Conservation (phyloP, 192 early-diverging fungal genomes). For the Backusella macrospora region DNA sequence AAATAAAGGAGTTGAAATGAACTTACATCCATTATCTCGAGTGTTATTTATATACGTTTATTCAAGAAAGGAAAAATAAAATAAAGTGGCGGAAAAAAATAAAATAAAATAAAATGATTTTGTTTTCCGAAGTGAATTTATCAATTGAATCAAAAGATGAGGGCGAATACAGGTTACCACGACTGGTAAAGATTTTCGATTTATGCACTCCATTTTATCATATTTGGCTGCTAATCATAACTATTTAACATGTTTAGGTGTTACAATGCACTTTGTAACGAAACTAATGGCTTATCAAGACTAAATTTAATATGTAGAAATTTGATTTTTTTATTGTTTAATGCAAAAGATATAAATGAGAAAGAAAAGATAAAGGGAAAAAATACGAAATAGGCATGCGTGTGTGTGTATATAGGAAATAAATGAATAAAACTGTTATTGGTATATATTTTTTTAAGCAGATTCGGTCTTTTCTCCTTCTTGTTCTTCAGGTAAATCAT, state of each 20-base stretch:
- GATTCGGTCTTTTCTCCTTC: slow-evolving; percentile 15
- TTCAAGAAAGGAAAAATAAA: background rate
- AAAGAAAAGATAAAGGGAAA: background rate
- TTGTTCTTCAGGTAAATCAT: slow-evolving; percentile 44
- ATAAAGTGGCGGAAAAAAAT: background rate
- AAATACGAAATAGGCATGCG: background rate
- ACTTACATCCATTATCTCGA: slow-evolving; percentile 16
- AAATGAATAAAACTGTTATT: background rate
- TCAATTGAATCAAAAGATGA: no score
- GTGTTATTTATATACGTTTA: no score
- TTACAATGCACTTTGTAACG: no score
- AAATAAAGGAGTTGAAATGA: background rate
- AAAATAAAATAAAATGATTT: background rate
- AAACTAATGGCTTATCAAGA: background rate
- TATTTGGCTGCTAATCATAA: no score
- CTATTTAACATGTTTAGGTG: no score
- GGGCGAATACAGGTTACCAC: no score
- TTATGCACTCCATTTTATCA: no score
- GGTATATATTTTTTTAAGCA: background rate
- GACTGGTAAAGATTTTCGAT: no score
- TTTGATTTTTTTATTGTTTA: no score
- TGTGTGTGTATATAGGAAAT: background rate
- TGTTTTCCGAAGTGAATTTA: no score
- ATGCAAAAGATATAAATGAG: slow-evolving; percentile 3
- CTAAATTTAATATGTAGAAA: background rate